Conservation (phyloP, 1,284 basidiomycete species). For the Inonotus obliquus region DNA sequence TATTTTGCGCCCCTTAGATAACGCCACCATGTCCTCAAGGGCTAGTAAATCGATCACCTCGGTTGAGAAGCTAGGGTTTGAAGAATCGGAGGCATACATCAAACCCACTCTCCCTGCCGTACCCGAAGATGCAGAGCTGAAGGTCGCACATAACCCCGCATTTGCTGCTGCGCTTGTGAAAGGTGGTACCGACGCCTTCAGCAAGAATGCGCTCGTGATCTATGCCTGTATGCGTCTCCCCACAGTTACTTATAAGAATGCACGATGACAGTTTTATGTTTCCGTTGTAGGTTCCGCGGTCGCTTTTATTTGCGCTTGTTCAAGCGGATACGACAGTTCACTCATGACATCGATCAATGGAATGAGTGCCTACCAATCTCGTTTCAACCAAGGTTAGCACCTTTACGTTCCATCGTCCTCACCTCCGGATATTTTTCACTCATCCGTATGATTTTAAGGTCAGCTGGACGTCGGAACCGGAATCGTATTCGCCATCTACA, state of each 20-base stretch:
- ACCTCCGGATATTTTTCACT: background rate
- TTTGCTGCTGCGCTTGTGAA: conserved; percentile 16
- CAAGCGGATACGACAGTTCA: conserved; percentile 20
- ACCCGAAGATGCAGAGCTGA: conserved; percentile 8
- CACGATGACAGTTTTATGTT: background rate
- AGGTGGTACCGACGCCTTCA: conserved; percentile 17
- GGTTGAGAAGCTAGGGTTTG: background rate
- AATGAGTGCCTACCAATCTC: conserved; percentile 12
- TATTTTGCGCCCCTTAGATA: background rate
- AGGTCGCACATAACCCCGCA: conserved; percentile 7
- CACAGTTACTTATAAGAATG: background rate
- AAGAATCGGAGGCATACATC: background rate
- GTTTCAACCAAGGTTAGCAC: conserved; percentile 10
- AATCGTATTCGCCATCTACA: conserved; percentile 24
- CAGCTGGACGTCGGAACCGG: conserved; percentile 18
- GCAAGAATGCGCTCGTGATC: conserved; percentile 18
- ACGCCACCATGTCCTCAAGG: background rate
- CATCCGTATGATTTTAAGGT: conserved; percentile 1
- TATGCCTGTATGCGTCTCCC: conserved; percentile 18
- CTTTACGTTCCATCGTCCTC: background rate
- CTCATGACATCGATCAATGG: conserved; percentile 22
- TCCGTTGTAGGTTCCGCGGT: conserved; percentile 13
- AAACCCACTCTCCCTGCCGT: background rate
- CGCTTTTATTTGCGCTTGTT: conserved; percentile 17
- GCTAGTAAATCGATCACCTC: background rate